These are phyloP conservation scores for Rhodotorula diobovata DNA, from an alignment of 768 basidiomycete species.

Conservation along the genomic window DNA sequence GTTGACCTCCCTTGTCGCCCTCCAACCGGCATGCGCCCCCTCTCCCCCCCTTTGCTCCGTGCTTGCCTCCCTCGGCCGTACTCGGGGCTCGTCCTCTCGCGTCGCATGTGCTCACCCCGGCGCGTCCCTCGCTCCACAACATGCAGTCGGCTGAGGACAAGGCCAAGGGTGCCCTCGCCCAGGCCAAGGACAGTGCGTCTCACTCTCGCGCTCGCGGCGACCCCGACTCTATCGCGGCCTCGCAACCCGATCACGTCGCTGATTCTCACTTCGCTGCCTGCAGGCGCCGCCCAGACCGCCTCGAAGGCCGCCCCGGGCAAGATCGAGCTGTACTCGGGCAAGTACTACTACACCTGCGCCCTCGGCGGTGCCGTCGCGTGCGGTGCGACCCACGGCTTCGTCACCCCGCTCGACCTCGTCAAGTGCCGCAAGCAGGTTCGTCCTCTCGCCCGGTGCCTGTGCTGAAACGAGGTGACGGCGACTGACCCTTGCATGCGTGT, in stretches of 20 bases:
- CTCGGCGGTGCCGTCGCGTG: slow-evolving; percentile 82
- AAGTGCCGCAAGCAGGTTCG: slow-evolving; percentile 44
- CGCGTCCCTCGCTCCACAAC: background rate
- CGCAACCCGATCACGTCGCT: background rate
- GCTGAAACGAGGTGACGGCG: too few relatives aligned
- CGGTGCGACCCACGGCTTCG: slow-evolving; percentile 69
- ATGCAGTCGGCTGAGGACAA: slow-evolving; percentile 31
- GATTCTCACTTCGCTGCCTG: background rate
- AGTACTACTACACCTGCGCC: slow-evolving; percentile 63
- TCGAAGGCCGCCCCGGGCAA: slow-evolving; percentile 26
- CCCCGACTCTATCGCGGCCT: too few relatives aligned
- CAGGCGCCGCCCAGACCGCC: slow-evolving; percentile 23
- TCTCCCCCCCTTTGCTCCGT: too few relatives aligned
- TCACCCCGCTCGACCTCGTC: slow-evolving; percentile 44
- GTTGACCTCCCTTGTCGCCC: background rate
- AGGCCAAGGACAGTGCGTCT: slow-evolving; percentile 19
- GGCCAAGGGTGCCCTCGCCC: slow-evolving; percentile 25
- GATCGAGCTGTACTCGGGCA: slow-evolving; percentile 42
- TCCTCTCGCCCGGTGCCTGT: background rate
- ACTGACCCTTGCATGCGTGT: too few relatives aligned
- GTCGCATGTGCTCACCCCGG: too few relatives aligned
- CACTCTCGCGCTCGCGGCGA: too few relatives aligned
- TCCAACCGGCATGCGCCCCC: too few relatives aligned
- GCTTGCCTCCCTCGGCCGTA: slow-evolving; percentile 8
- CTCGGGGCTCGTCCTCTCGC: slow-evolving; percentile 1